Base-by-base conservation (phyloP, 176 grass and related monocot genomes). In the Oryza rufipogon region DNA sequence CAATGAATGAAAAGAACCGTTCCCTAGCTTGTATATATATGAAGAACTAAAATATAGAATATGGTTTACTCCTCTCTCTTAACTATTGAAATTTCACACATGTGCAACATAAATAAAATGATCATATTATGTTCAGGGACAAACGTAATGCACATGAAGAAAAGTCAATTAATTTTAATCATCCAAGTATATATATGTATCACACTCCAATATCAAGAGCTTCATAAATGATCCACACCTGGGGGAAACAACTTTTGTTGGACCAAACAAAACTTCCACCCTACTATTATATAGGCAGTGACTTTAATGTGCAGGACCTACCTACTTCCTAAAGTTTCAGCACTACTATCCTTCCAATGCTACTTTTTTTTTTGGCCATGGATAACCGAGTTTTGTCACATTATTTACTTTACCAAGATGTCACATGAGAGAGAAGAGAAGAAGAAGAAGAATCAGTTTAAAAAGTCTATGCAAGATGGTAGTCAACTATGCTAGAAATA, bases 301-400 rank as follows among this genome's bases (percentile, higher is more conserved):
- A 39, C 74, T 76, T 76, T 19, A 76, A 38, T 60, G 66, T 54
- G 58, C 61, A 68, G 73, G 82, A 56, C 90, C 82, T 76, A 85
- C 81, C 71, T 52, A 92, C 82, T 22, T 58, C 83, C 79, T 83
- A 88, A 88, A 86, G 78, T 81, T 88, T 86, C 77, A 85, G 73
- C 86, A 88, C 26, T 52, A 10, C 25, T 1, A 17, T 74, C 44
- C 44, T 49, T 16, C 45, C 41, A 51, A 49, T 74, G 45, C 23
- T 74, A 45, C 12, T 19, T 28, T 19, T 46, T 52, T 46, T 46
- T 52, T 74, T 52, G 32, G 10, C 7, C 71, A 51, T 30, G 45
- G 71, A 49, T 25, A 48, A 23, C 14, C 1, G 22, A 30, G 45
- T 51, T 49, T 15, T 72, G 38, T 25, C 70, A 15, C 25, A 10